Percentiles rank a stretch among this genome's conserved stretches.
These are phyloP conservation scores for Fraxinus xanthoxyloides DNA, from an alignment of 305 asterid species.

Conservation along the genomic window DNA sequence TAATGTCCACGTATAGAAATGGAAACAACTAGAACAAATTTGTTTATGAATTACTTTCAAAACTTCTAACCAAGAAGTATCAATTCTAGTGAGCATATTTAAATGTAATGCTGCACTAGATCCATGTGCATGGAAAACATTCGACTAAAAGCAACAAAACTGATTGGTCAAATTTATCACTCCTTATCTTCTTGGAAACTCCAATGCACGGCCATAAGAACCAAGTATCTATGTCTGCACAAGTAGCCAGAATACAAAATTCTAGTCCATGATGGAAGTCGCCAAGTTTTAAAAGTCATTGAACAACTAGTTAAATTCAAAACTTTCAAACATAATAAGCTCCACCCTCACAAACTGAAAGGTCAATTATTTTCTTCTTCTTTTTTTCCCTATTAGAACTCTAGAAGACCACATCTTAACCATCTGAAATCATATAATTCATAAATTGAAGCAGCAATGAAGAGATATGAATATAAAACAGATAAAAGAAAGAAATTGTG, in stretches of 20 bases:
- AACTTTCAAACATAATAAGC: neutral
- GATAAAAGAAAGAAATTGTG: conserved; percentile 7
- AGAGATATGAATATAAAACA: neutral
- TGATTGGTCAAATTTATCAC: neutral
- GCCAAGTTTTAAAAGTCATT: neutral
- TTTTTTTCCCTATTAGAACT: conserved; percentile 3
- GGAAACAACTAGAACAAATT: neutral
- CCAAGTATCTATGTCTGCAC: neutral
- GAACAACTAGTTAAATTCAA: neutral
- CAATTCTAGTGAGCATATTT: neutral
- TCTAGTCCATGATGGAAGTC: neutral
- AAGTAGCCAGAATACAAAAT: neutral
- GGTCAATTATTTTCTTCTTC: neutral
- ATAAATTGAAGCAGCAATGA: neutral
- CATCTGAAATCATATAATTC: neutral
- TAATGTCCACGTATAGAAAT: neutral
- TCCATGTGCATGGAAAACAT: neutral
- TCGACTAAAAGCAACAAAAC: neutral
- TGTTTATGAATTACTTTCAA: neutral
- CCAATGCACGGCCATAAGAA: neutral
- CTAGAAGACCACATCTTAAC: conserved; percentile 13
- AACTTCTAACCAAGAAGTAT: neutral
- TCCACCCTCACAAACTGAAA: conserved; percentile 11
- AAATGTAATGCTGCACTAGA: neutral
- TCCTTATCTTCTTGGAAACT: neutral